Conservation (phyloP, 108 stramenopile genomes). For the Skeletonema marinoi region DNA sequence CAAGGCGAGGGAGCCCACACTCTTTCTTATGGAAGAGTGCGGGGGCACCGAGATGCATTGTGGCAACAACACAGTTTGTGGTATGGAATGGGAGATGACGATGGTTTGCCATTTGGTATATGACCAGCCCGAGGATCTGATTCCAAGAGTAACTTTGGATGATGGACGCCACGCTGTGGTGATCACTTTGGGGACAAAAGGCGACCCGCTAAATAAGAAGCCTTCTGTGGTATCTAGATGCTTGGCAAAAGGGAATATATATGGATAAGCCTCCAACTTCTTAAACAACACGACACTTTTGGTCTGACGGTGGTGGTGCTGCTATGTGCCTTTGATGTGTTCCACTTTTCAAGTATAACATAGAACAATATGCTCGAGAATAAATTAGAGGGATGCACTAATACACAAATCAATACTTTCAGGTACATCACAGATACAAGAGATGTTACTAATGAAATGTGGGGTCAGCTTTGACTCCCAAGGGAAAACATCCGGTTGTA, state of each 20-base stretch:
- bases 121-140: conserved; percentile 1
- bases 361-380: too few species aligned
- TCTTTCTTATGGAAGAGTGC: conserved; percentile 37
- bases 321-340: too few species aligned
- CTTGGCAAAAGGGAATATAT: conserved; percentile 33
- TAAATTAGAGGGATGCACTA: too few species aligned
- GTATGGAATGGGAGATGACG: conserved; percentile 19
- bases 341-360: too few species aligned
- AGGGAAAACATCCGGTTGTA: too few species aligned
- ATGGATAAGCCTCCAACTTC: too few species aligned
- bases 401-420: too few species aligned
- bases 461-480: too few species aligned
- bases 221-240: conserved; percentile 24
- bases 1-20: conserved; percentile 21
- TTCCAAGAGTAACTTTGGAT: conserved; percentile 11
- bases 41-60: conserved; percentile 26
- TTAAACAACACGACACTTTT: too few species aligned
- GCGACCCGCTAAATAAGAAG: conserved; percentile 13
- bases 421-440: too few species aligned
- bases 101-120: conserved; percentile 33
- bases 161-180: conserved; percentile 36
- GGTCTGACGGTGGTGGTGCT: too few species aligned
- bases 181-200: conserved; percentile 25
- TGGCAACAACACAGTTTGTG: conserved; percentile 15
- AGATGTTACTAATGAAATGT: too few species aligned